These are phyloP conservation scores for Lipomyces sp. DNA, from an alignment of 805 yeast genomes.

Conservation along the genomic window DNA sequence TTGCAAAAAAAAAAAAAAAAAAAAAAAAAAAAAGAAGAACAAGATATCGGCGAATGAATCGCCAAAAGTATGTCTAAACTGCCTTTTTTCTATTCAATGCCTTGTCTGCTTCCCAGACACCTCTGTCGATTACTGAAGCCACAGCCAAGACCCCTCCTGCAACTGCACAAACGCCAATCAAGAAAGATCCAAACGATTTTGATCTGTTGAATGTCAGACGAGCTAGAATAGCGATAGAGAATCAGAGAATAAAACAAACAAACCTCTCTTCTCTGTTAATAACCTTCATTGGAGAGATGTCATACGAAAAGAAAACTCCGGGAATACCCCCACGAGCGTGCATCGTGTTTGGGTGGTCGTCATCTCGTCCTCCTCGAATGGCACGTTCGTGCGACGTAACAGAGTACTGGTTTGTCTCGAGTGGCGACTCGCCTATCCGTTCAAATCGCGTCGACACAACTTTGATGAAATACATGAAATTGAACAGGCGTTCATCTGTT, in stretches of 20 bases:
- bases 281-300: constrained; percentile 90
- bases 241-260: constrained; percentile 22
- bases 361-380: constrained; percentile 82
- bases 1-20: neutral
- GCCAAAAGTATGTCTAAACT: constrained; percentile 9
- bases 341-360: constrained; percentile 82
- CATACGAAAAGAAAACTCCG: constrained; percentile 84
- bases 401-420: constrained; percentile 89
- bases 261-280: constrained; percentile 69
- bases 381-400: constrained; percentile 90
- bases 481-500: constrained; percentile 49
- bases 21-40: neutral
- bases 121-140: constrained; percentile 84
- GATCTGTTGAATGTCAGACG: constrained; percentile 44
- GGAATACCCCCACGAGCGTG: constrained; percentile 85
- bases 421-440: constrained; percentile 53
- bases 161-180: constrained; percentile 82
- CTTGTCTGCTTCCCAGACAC: constrained; percentile 87
- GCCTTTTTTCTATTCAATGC: constrained; percentile 62
- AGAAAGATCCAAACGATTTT: constrained; percentile 80
- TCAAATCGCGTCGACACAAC: constrained; percentile 90
- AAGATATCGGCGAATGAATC: neutral
- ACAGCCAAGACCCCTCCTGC: constrained; percentile 93
- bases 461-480: constrained; percentile 79
- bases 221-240: constrained; percentile 15